Base-by-base conservation (phyloP, 176 grass and related monocot genomes). In the Zoysia japonica region DNA sequence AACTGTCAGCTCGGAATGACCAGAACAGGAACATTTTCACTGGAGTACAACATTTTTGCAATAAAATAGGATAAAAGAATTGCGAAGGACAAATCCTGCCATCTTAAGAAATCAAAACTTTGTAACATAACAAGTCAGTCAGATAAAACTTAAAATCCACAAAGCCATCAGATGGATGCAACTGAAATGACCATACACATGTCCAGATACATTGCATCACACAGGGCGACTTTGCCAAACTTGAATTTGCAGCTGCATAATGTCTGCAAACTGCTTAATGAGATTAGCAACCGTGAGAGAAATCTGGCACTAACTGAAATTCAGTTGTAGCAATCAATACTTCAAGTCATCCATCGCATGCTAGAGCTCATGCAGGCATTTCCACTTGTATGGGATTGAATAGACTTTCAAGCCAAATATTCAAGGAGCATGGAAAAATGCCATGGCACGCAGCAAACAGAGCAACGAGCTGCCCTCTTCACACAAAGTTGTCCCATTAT, bases 251-350 rank as follows among this genome's bases (percentile, higher is more conserved):
- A 28, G 16, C 47, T n/a, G 40, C 2, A 16, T 57, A 39, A 41
- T 0, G 5, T 38, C 9, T 64, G 35, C 61, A 65, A 13, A 7
- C 15, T 13, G 1, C 16, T 57, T 47, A 66, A 65, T 9, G 55
- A 14, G 2, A 15, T 0, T 46, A 65, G 45, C 3, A 20, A 39
- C 5, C 40, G 12, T 54, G 61, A 40, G 41, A 51, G 62, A 61
- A 59, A 47, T 19, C 14, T 0, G 65, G 5, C 3, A 38, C 9
- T 51, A 72, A 59, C 16, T 37, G 15, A 48, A 50, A 3, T 72
- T 57, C 15, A 16, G n/a, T 41, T 36, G 13, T n/a, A 83, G 2
- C 53, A 83, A 38, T 72, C 67, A 59, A 59, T 57, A 87, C 50
- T 75, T 83, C 60, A 60, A 6, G 36, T 9, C 15, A 78, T 64